Evolutionary conservation across 495 filamentous ascomycete species (phyloP), one percentile per base, ranked within the genome.

Genomic region (Hapsidospora chrysogenum): DNA sequence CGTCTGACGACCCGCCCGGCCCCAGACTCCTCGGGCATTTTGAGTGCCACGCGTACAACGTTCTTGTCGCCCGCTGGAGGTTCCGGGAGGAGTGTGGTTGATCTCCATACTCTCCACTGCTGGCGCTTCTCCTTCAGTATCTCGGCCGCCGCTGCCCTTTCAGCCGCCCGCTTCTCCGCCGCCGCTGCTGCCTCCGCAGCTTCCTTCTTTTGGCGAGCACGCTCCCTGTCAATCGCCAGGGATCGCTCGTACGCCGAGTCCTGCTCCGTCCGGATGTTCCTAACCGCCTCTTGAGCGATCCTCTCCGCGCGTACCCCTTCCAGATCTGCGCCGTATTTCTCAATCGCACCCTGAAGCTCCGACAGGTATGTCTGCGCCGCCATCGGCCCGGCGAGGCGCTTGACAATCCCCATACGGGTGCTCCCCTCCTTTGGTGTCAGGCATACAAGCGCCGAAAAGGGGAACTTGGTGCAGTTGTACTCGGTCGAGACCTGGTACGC

Each of bases 181-280:
- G 74, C 79, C 13, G 69, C 69, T 29, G 67, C 67, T 3, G 69
- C 74, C 0, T 74, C 80, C 35, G 79, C 81, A 6, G 75, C 81
- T 48, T 92, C 86, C 10, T 69, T 64, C 46, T 68, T 68, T 46
- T 75, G 68, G 15, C 80, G 64, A 9, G 80, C 76, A 9, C 83
- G 74, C 53, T 93, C 85, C 6, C 86, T 66, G 54, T 97, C 89
- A 29, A 74, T 73, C 8, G 85, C 85, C 32, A 97, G 61, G 0
- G 81, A 89, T 38, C 83, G 68, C 54, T 97, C 87, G 48, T 96
- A 97, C 2, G 89, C 89, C 2, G 71, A 76, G 49, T 94, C 82
- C 41, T 96, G 92, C 48, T 89, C 70, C 35, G 78, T 69, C 3
- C 85, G 74, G 16, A 97, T 53, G 42, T 63, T 80, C 19, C 89